Evolutionary conservation across 1,284 basidiomycete species (phyloP), one percentile per base, ranked within the genome.

Genomic region (Malassezia equina): DNA sequence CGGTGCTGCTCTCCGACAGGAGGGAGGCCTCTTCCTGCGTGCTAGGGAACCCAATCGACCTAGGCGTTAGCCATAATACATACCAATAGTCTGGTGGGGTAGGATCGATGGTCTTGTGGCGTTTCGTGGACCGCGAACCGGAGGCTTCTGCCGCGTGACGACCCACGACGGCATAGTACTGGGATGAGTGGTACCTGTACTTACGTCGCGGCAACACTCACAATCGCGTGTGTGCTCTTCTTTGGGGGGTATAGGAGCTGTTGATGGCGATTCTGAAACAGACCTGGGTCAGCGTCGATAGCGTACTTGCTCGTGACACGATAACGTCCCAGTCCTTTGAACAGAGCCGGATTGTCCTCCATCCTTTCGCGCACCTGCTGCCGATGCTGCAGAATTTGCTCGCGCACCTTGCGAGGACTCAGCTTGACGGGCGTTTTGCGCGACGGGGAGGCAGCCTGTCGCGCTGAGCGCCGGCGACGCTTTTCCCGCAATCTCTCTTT

Each of bases 61-160:
- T 55, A 25, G 2, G 2, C n/a, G 39, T 52, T 7, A 50, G 52
- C 9, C 19, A 24, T n/a, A 21, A 8, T 5, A 19, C 55, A 23
- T 52, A 57, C 55, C 55, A 57, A 21, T 57, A 57, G 27, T 57
- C 55, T 4, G 55, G 55, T 15, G 55, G 55, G 5, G 55, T 57
- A 0, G 55, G 49, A 23, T 57, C 44, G 3, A 23, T 13, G 13
- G 25, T 8, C 15, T n/a, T 23, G 24, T 27, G 47, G 42, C 49
- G 54, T 11, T 48, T 42, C 7, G 54, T 47, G 1, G 46, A 34
- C 4, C 12, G 28, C 6, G 42, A 12, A 4, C 5, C 31, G 25
- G 12, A 2, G 42, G 24, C 33, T 24, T 23, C 42, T 15, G 23
- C n/a, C n/a, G 50, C 3, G 24, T 28, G 5, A 41, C 24, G 31